A percentile compares a stretch with the other conserved stretches of the same genome.
Conservation (phyloP, 306 rosid genomes). For the Fragaria ananassa region DNA sequence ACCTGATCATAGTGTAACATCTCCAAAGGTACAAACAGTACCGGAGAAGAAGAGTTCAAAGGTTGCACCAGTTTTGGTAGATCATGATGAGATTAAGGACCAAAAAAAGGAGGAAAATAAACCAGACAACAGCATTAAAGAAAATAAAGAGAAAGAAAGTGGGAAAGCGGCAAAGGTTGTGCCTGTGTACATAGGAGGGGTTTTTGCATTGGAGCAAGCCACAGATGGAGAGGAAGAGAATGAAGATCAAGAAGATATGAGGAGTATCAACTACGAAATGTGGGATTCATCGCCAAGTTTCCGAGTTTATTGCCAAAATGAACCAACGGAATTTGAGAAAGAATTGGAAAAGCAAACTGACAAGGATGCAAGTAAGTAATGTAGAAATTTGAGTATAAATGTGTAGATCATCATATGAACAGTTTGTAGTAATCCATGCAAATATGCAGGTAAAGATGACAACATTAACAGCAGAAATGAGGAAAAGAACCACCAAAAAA, state of each 20-base stretch:
- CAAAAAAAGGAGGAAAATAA: not conserved
- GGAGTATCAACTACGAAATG: not conserved
- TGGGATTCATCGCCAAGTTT: slow-evolving; percentile 68
- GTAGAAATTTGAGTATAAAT: not conserved
- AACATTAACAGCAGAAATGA: not conserved
- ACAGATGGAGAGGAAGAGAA: slow-evolving; percentile 10
- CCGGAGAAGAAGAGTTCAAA: slow-evolving; percentile 5
- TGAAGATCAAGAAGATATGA: slow-evolving; percentile 22
- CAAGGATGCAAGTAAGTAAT: slow-evolving; percentile 29
- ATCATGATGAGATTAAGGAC: not conserved
- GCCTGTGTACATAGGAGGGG: slow-evolving; percentile 16
- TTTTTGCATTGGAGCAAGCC: slow-evolving; percentile 21
- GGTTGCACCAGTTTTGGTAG: not conserved
- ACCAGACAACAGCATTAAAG: not conserved
- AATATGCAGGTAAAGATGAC: slow-evolving; percentile 30
- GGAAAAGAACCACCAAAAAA: slow-evolving; percentile 23
- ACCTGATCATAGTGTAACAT: slow-evolving; percentile 1
- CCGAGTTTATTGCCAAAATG: slow-evolving; percentile 57
- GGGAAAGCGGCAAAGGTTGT: slow-evolving; percentile 4
- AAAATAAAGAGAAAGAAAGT: not conserved
- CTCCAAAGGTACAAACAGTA: slow-evolving; percentile 13
- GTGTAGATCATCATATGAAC: not conserved
- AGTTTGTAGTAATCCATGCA: slow-evolving; percentile 2
- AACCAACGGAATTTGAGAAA: slow-evolving; percentile 15
- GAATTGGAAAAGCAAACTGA: slow-evolving; percentile 6